Base-by-base conservation (phyloP, 495 filamentous ascomycete species). In the Penicillium soppii region DNA sequence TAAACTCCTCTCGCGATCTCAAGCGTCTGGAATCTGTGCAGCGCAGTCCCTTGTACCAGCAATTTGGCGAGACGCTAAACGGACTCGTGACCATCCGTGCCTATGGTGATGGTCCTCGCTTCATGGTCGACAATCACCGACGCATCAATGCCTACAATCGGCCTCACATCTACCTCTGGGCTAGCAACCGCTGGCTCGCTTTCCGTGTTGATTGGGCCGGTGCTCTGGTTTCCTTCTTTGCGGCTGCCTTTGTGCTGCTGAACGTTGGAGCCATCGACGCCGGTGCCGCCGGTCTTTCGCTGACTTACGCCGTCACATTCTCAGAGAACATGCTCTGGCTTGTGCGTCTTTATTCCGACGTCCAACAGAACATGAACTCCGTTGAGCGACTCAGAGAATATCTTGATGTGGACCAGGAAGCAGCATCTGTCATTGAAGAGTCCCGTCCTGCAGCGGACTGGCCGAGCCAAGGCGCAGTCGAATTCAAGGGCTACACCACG, bases 361-460 rank as follows among this genome's bases (percentile, higher is more conserved):
- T 97, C 58, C 95, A 99, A 67, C 95, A 97, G 71, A 97, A 95
- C 69, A 97, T 99, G 95, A 99, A 99, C 71, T 92, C 91, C 1
- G 92, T 99, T n/a, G 95, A 99, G 71, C 87, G 95, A 47, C 88
- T 99, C 57, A 90, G 92, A 63, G 94, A 99, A 69, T 99, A 97
- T 60, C 82, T 99, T 9, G 91, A 97, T 23, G 88, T 97, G 3
- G 94, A 97, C 61, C 94, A 97, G 61, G 95, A 99, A 68, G 92
- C 95, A 0, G 75, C 74, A 4, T 74, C 88, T 7, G 76, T 96
- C 52, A 84, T 95, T 39, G 82, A 88, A 27, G 82, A 96, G 36
- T 87, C 86, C 41, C 79, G 89, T 27, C 92, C 95, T 7, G 71
- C 84, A 0, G 65, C 75, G 4, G 81, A 88, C 57, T 99, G 95